Evolutionary conservation across 768 basidiomycete species (phyloP).

Genomic region (Xerocomus brunneocitrinus): DNA sequence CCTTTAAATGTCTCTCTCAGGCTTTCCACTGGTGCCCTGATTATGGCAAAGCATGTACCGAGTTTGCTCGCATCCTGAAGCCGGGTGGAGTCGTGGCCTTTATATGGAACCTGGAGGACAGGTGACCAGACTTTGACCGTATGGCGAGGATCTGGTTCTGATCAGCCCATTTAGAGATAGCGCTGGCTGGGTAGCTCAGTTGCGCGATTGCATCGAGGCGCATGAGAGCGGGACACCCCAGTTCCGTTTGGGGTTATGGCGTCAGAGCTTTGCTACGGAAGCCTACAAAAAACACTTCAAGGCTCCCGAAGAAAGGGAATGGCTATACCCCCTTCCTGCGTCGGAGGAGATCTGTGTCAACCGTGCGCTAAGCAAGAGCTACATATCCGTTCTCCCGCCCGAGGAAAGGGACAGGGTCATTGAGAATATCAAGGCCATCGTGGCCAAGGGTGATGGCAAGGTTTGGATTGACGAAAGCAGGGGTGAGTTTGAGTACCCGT

Average conservation of each 20-base stretch:
- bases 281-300: conserved; percentile 60
- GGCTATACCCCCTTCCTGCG: conserved; percentile 48
- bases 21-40: conserved; percentile 95
- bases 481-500: conserved; percentile 78
- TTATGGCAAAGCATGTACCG: conserved; percentile 62
- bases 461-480: conserved; percentile 71
- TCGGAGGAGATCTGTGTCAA: conserved; percentile 56
- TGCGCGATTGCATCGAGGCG: conserved; percentile 65
- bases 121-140: conserved; percentile 33
- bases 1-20: conserved; percentile 34
- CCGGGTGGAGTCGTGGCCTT: conserved; percentile 66
- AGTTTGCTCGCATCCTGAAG: conserved; percentile 79
- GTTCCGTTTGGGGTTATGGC: conserved; percentile 75
- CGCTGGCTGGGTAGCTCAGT: conserved; percentile 68
- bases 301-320: conserved; percentile 51
- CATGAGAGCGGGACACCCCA: conserved; percentile 78
- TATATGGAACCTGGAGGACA: conserved; percentile 91
- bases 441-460: conserved; percentile 56
- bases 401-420: conserved; percentile 54
- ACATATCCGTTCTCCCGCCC: conserved; percentile 60
- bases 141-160: neutral
- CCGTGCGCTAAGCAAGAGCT: conserved; percentile 80
- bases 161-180: conserved; percentile 37
- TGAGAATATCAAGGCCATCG: conserved; percentile 48
- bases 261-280: conserved; percentile 56